Evolutionary conservation across 352 stramenopile genomes (phyloP), one percentile per base, ranked within the genome.

Genomic region (Globisporangium radiosum): DNA sequence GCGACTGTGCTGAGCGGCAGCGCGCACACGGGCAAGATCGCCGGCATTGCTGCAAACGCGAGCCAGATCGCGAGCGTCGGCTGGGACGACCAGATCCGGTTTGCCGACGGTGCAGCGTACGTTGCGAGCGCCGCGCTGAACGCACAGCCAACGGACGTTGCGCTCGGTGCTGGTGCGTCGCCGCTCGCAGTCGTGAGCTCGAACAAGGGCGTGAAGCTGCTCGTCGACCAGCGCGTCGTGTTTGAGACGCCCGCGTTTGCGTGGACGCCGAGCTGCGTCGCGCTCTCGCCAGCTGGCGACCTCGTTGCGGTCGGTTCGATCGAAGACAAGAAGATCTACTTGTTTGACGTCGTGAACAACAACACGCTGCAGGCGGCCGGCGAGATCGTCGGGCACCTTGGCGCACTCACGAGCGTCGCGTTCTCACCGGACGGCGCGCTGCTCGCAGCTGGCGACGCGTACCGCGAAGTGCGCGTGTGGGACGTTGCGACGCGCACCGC

Each of bases 1-100:
- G 76, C 76, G 37, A 78, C 62, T 54, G 47, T 71, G 0, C 47
- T 90, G 37, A 55, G 56, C 7, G 81, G 81, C 10, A 70, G 51
- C 3, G 71, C 71, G 39, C 78, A 90, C 68, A 89, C 73, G 19
- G 73, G 64, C 51, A 95, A 95, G 74, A 88, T 92, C 59, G 90
- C 85, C 7, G 83, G 80, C 42, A 94, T 96, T 47, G 69, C 78
- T 14, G 76, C 78, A 2, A 85, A 79, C 44, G 66, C 59, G n/a
- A 76, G 63, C 37, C 76, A 78, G 44, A 72, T 97, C 7, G 78
- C 88, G 5, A 97, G 82, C 58, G 78, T 85, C 11, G 92, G 87
- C 33, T 98, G 94, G 94, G 94, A 98, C 58, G 94, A 98, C 64
- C 87, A 86, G 42, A 66, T 95, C 10, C 82, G 87, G 40, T 95